Evolutionary conservation across 2,329 filamentous ascomycete species (phyloP).

Genomic region (Penicillium sp.): DNA sequence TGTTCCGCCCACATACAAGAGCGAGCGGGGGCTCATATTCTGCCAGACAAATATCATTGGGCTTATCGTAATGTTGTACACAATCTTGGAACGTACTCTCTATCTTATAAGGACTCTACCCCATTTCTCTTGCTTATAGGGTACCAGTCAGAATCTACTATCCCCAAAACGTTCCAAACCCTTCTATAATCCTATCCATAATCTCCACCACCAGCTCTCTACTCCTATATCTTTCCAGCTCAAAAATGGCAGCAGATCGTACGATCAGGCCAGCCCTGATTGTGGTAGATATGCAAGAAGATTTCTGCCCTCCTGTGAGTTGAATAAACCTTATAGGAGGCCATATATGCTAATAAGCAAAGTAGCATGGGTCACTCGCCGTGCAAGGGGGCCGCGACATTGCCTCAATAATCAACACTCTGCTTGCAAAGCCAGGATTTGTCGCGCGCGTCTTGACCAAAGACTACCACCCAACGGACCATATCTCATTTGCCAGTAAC

Average conservation of each 20-base stretch:
- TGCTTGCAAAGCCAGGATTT: conserved; percentile 68
- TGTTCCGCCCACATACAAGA: neutral
- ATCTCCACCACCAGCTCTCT: neutral
- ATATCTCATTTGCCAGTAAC: conserved; percentile 86
- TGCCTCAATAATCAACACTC: conserved; percentile 67
- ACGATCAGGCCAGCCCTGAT: conserved; percentile 56
- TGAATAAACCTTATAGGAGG: neutral
- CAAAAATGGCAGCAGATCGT: neutral
- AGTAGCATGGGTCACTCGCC: conserved; percentile 76
- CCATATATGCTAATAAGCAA: neutral
- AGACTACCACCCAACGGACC: conserved; percentile 80
- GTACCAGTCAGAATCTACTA: neutral
- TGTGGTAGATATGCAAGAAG: conserved; percentile 87
- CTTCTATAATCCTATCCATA: neutral
- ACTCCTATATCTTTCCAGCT: neutral
- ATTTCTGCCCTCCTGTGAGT: conserved; percentile 86
- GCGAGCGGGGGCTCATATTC: neutral
- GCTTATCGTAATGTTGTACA: neutral
- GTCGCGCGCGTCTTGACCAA: conserved; percentile 76
- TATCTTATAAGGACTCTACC: neutral
- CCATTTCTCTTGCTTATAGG: neutral
- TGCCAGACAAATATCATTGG: conserved; percentile 2
- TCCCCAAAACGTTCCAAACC: neutral
- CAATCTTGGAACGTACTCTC: neutral
- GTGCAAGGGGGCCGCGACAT: conserved; percentile 72